A percentile compares a stretch with the other conserved stretches of the same genome.
Conservation (phyloP, 192 early-diverging fungal genomes). For the Gigaspora rosea region DNA sequence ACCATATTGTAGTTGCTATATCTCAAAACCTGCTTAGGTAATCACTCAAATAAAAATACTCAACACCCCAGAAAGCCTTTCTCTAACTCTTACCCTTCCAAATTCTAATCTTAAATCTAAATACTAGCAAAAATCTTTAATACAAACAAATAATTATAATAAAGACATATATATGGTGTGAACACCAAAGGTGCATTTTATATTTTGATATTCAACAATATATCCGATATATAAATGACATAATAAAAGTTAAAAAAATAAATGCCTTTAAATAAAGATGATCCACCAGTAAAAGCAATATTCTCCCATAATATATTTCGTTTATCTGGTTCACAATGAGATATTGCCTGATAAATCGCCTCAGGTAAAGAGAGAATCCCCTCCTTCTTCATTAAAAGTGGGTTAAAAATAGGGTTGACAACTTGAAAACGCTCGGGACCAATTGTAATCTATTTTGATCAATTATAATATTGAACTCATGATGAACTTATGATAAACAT, state of each 20-base stretch:
- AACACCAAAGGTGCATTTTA: no score
- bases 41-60: no score
- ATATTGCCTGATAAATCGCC: slow-evolving; percentile 64
- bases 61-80: no score
- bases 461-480: neutral
- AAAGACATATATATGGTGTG: neutral
- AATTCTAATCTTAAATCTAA: no score
- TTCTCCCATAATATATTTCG: slow-evolving; percentile 83
- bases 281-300: slow-evolving; percentile 85
- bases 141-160: neutral
- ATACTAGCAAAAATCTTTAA: no score
- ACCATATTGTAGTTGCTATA: no score
- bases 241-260: neutral
- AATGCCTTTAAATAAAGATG: slow-evolving; percentile 48
- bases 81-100: no score
- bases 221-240: neutral
- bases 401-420: slow-evolving; percentile 74
- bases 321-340: slow-evolving; percentile 70
- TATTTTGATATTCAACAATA: no score
- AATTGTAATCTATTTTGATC: slow-evolving; percentile 50
- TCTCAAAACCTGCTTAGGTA: no score
- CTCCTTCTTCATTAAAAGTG: slow-evolving; percentile 46
- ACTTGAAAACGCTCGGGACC: slow-evolving; percentile 61
- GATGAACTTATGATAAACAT: no score
- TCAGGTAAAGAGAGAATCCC: slow-evolving; percentile 54